Conservation (phyloP, 257 asterid species). For the Solanum corneliomulleri region DNA sequence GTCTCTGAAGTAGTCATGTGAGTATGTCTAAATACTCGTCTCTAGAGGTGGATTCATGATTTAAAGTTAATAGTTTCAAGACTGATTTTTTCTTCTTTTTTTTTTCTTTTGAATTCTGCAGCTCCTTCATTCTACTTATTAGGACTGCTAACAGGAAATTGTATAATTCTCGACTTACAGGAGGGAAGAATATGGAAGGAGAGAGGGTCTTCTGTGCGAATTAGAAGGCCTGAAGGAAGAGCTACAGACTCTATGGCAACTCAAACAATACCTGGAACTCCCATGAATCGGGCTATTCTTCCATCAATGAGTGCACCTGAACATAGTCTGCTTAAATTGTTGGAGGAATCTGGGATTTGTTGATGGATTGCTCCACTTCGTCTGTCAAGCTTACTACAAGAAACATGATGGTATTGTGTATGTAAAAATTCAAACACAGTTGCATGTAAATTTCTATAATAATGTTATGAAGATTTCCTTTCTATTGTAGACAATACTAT, state of each 20-base stretch:
- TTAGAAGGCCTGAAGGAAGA: conserved; percentile 28
- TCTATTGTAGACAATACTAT: not conserved
- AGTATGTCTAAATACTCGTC: no score
- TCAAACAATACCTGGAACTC: conserved; percentile 29
- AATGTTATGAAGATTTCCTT: not conserved
- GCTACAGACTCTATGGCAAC: conserved; percentile 16
- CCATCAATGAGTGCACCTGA: conserved; percentile 41
- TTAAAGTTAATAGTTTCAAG: not conserved
- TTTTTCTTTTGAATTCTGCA: not conserved
- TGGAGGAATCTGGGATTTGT: conserved; percentile 31
- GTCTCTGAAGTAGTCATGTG: not conserved
- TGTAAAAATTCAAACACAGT: not conserved
- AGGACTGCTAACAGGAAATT: not conserved
- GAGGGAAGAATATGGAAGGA: conserved; percentile 98
- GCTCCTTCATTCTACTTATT: not conserved
- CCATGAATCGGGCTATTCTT: conserved; percentile 32
- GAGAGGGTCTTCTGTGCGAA: conserved; percentile 39
- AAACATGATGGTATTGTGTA: not conserved
- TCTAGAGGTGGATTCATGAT: no score
- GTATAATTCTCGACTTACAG: conserved; percentile 11
- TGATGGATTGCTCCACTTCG: not conserved
- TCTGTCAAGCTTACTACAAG: not conserved
- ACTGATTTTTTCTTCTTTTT: no score
- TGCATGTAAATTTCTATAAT: not conserved
- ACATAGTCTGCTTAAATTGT: conserved; percentile 22